Base-by-base conservation (phyloP, 306 rosid genomes). In the Malus domestica region DNA sequence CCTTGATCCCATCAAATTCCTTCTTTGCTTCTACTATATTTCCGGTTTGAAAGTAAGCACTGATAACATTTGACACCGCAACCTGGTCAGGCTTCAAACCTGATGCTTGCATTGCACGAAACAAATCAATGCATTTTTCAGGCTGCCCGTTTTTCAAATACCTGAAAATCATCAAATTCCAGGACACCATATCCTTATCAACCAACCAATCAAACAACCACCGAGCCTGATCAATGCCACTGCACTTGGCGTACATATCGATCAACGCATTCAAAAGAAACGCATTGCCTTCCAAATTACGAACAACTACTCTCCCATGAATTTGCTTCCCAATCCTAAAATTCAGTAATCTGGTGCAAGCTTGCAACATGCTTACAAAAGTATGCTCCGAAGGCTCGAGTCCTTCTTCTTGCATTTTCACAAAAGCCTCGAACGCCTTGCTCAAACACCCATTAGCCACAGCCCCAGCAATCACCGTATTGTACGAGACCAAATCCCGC, bases 281-380 rank as follows among this genome's bases (percentile, higher is more conserved):
- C 18, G 9, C 73, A 74, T 78, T 78, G 68, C 82, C 76, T 63
- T 25, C 59, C 62, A 74, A 61, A 19, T 55, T 68, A 44, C 59
- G 44, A 11, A 57, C 72, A 52, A 74, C 29, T 32, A 86, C 80
- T 78, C 82, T 77, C 14, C 89, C 90, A 78, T 90, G 84, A 70
- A 90, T 84, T 70, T 90, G 91, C 76, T 73, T 87, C 61, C 91
- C 96, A 65, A 46, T 46, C 76, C 79, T 73, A 69, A 74, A 69
- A 52, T 69, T 72, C 57, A 77, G 52, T 49, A 74, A 78, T 27
- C 74, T 75, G 3, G 88, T 80, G 76, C 88, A 82, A 6, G 91
- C 91, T 38, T 87, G 89, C 76, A 90, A 83, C 6, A 87, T 81
- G 68, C 87, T 87, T 44, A 88, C 93, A 71, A 80, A 80, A 29